Conservation (phyloP, 495 filamentous ascomycete genomes). For the Xylaria longipes region DNA sequence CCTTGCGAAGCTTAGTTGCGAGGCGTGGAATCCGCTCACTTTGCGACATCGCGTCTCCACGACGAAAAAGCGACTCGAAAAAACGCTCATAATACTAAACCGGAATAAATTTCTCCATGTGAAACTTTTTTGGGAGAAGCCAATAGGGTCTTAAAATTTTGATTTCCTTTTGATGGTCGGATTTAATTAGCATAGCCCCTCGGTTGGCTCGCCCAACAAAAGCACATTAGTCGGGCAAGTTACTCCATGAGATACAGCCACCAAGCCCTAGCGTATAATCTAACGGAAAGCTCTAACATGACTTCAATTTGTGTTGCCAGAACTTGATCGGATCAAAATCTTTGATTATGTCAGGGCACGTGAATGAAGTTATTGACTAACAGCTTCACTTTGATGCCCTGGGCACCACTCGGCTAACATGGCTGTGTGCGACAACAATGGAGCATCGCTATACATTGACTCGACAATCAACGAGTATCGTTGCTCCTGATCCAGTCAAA, state of each 20-base stretch:
- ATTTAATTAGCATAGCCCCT: neutral
- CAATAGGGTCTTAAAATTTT: neutral
- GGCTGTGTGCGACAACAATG: constrained; percentile 3
- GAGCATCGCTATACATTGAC: neutral
- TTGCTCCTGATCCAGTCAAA: constrained; percentile 1
- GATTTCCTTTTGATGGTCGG: neutral
- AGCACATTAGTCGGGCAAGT: constrained; percentile 7
- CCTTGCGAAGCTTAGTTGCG: neutral
- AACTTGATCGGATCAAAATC: neutral
- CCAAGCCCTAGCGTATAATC: neutral
- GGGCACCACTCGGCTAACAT: neutral
- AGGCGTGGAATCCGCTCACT: neutral
- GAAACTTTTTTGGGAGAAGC: neutral
- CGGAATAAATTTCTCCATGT: neutral
- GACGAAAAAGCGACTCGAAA: neutral
- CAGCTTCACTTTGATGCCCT: constrained; percentile 11
- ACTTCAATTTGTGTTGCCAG: neutral
- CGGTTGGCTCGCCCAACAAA: neutral
- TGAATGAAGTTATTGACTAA: neutral
- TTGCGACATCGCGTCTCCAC: neutral
- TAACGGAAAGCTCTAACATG: neutral
- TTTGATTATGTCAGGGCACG: neutral
- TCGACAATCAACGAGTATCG: neutral
- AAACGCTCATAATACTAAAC: neutral
- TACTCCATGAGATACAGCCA: neutral